Conservation (phyloP, 2,329 filamentous ascomycete genomes). For the Aspergillus uvarum region DNA sequence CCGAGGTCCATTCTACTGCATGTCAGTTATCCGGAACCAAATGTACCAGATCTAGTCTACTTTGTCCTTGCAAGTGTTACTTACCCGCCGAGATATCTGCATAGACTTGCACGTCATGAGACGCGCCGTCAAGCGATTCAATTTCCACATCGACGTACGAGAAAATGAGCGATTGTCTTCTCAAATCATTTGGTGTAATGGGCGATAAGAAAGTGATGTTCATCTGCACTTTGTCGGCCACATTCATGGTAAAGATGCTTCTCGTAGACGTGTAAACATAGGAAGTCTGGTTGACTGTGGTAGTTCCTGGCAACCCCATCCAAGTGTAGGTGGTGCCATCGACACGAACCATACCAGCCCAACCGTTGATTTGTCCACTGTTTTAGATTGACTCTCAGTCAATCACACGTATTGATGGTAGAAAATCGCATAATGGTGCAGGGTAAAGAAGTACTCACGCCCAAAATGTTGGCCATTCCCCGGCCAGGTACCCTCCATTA, state of each 20-base stretch:
- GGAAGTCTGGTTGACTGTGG: constrained; percentile 56
- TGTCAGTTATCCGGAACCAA: constrained; percentile 14
- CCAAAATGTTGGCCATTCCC: constrained; percentile 70
- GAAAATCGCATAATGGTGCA: background rate
- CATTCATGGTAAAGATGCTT: constrained; percentile 68
- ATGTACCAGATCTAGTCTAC: background rate
- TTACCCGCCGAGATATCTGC: constrained; percentile 69
- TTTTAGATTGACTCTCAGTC: constrained; percentile 3
- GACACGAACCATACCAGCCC: constrained; percentile 69
- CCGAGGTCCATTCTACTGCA: constrained; percentile 67
- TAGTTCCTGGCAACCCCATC: constrained; percentile 60
- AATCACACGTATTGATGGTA: constrained; percentile 11
- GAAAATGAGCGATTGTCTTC: constrained; percentile 67
- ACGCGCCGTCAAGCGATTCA: constrained; percentile 59
- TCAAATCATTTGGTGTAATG: constrained; percentile 64
- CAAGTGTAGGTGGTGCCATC: constrained; percentile 65
- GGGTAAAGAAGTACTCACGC: constrained; percentile 50
- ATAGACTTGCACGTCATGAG: constrained; percentile 69
- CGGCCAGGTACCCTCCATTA: constrained; percentile 66
- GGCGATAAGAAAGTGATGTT: constrained; percentile 71
- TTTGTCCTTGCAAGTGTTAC: constrained; percentile 21
- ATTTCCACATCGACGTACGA: constrained; percentile 69
- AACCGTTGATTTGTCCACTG: constrained; percentile 60
- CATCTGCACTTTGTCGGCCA: constrained; percentile 61
- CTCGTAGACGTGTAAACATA: constrained; percentile 71